Base-by-base conservation (phyloP, 2,329 filamentous ascomycete species). In the Curvularia verruculosa region DNA sequence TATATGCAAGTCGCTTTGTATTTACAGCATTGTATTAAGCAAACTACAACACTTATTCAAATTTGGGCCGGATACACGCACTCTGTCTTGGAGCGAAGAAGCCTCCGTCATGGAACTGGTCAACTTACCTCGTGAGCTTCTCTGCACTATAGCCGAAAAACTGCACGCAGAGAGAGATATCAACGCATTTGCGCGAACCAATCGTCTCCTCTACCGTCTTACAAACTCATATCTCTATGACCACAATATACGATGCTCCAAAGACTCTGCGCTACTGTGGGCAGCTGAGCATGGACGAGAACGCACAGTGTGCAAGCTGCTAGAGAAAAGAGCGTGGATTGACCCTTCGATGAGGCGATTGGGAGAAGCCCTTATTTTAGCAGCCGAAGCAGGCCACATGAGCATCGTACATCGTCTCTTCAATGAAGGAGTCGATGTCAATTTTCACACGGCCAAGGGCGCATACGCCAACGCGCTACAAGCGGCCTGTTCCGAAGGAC, bases 111-210 rank as follows among this genome's bases (percentile, higher is more conserved):
- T 41, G 47, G 13, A 23, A 31, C 36, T 50, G 13, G 36, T 50
- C 24, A 8, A 29, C 26, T 21, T 50, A 15, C 8, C 47, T 19
- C 21, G 37, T n/a, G 47, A 50, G 23, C 26, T 50, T n/a, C 47
- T 50, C 7, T 18, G 37, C 24, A 3, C 24, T 18, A 50, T 41
- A 50, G 37, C 47, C 28, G 19, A 50, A 50, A 29, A 31, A 23
- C 47, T 50, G 28, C 36, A n/a, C 15, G 26, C 37, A 13, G 47
- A 50, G 36, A 50, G 47, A 15, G 47, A 50, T 41, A 24, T 41
- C 36, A 49, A 49, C 34, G 47, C 47, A 9, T n/a, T 49, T 29
- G 21, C 34, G 26, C 47, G 39, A 49, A 36, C 21, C 21, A 49
- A 49, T 23, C 36, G 47, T 13, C 47, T 21, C 13, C 34, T 49